Conservation (phyloP, 495 filamentous ascomycete species). For the Hapsidospora chrysogenum region DNA sequence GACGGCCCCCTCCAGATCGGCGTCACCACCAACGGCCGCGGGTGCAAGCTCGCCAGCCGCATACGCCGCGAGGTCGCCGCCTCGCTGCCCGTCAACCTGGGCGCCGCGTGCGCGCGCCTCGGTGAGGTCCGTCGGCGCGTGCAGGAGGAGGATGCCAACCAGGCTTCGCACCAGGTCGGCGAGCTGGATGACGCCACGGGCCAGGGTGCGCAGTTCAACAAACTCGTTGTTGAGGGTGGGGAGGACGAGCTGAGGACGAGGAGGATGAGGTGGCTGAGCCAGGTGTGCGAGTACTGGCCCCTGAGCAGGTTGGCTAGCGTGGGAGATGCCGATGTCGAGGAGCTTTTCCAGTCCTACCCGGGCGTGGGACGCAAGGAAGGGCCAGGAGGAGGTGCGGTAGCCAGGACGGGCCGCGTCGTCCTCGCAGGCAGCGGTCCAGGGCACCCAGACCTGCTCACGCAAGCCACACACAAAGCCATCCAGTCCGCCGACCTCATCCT, state of each 20-base stretch:
- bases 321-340: conserved; percentile 59
- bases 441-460: conserved; percentile 78
- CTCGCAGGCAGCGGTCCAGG: conserved; percentile 90
- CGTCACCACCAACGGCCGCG: conserved; percentile 87
- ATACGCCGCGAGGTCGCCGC: conserved; percentile 77
- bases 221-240: conserved; percentile 56
- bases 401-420: conserved; percentile 47
- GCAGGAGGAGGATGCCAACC: conserved; percentile 42
- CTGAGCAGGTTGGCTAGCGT: conserved; percentile 64
- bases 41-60: conserved; percentile 86
- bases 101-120: conserved; percentile 59
- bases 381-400: conserved; percentile 4
- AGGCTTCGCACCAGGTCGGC: conserved; percentile 22
- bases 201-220: conserved; percentile 80
- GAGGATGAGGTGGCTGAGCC: conserved; percentile 80
- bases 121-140: conserved; percentile 56
- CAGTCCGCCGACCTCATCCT: conserved; percentile 71
- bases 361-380: conserved; percentile 3
- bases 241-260: conserved; percentile 58
- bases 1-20: conserved; percentile 91
- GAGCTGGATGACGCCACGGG: conserved; percentile 71
- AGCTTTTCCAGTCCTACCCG: conserved; percentile 50
- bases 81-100: conserved; percentile 63
- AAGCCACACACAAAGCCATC: conserved; percentile 78
- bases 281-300: conserved; percentile 99